phyloP scores from a whole-genome alignment of 345 rosid genomes.

The Aethionema arabicum region DNA sequence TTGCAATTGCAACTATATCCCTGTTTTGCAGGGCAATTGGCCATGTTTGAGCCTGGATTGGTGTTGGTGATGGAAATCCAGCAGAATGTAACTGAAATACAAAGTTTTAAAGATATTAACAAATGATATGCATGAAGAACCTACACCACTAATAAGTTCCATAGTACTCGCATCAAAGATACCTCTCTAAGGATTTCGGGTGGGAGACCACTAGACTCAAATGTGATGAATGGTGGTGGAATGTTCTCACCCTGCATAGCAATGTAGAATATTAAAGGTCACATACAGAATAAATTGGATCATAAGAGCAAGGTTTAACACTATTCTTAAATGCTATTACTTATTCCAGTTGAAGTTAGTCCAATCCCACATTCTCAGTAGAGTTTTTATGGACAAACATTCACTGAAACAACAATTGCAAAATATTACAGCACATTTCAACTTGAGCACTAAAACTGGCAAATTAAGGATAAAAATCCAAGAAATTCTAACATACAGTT shows the following conservation, averaged over 20 bases:
- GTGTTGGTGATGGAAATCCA: constrained; percentile 87
- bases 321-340: constrained; percentile 42
- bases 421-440: constrained; percentile 35
- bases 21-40: constrained; percentile 86
- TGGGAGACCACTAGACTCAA: constrained; percentile 90
- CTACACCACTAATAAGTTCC: background rate
- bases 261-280: constrained; percentile 13
- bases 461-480: constrained; percentile 11
- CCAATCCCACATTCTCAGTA: constrained; percentile 38
- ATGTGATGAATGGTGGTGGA: constrained; percentile 90
- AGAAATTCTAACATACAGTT: constrained; percentile 51
- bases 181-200: constrained; percentile 91
- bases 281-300: constrained; percentile 15
- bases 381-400: constrained; percentile 43
- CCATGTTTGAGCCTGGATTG: constrained; percentile 99
- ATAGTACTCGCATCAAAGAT: constrained; percentile 33
- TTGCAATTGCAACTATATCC: constrained; percentile 96
- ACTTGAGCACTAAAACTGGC: constrained; percentile 3
- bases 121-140: background rate
- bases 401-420: constrained; percentile 42
- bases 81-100: constrained; percentile 76
- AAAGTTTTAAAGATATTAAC: constrained; percentile 16
- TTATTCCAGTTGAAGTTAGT: constrained; percentile 43
- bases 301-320: constrained; percentile 28
- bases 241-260: constrained; percentile 79